Conservation (phyloP, 306 rosid genomes). For the Chamaecrista fasciculata region DNA sequence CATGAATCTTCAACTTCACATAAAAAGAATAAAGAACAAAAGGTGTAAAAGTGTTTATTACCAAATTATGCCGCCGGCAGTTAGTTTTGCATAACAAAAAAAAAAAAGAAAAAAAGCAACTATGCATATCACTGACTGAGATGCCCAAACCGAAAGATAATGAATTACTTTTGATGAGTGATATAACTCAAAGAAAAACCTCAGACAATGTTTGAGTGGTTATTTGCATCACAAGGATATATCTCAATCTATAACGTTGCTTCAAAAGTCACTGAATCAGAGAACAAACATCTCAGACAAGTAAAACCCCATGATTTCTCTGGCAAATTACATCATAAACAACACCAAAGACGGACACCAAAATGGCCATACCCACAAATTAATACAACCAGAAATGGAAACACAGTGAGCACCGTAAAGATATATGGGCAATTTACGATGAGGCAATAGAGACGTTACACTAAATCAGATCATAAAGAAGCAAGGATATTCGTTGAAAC, state of each 20-base stretch:
- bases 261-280: neutral
- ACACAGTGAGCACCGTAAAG: neutral
- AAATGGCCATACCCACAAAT: neutral
- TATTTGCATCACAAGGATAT: neutral
- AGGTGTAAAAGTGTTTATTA: conserved; percentile 3
- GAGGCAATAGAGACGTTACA: neutral
- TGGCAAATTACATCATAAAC: neutral
- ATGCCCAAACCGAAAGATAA: conserved; percentile 9
- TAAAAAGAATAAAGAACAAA: conserved; percentile 2
- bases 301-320: neutral
- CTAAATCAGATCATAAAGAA: neutral
- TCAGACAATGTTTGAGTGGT: neutral
- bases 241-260: neutral
- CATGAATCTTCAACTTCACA: conserved; percentile 1
- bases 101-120: conserved; percentile 7
- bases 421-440: neutral
- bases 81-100: neutral
- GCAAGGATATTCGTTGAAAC: neutral
- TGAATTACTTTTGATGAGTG: neutral
- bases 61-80: neutral
- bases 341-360: neutral
- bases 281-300: neutral
- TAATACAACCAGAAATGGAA: neutral
- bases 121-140: neutral
- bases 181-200: neutral